Percentiles rank a stretch among this genome's conserved stretches.
These are phyloP conservation scores for Harringtonia lauricola DNA, from an alignment of 2,329 filamentous ascomycete genomes.

Conservation along the genomic window DNA sequence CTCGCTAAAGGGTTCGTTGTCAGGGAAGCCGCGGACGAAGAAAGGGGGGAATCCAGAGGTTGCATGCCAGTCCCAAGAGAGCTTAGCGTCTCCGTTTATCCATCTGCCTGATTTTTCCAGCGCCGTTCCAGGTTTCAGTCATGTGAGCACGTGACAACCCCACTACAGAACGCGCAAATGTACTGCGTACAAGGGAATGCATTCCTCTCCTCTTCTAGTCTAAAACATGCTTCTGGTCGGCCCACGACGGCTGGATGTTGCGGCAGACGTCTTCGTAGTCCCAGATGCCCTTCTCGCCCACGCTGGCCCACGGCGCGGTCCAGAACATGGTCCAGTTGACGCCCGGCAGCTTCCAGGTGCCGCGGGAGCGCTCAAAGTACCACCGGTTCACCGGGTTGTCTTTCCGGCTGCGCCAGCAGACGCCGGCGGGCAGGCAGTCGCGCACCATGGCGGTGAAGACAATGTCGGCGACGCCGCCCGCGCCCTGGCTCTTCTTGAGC, in stretches of 20 bases:
- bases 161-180: background rate
- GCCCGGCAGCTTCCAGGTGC: conserved; percentile 70
- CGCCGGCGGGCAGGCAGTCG: conserved; percentile 75
- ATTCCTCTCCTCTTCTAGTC: too few species aligned
- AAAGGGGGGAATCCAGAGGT: too few species aligned
- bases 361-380: conserved; percentile 89
- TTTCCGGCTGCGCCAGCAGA: conserved; percentile 84
- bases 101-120: background rate
- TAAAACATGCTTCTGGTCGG: conserved; percentile 45
- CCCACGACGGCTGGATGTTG: conserved; percentile 51
- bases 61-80: background rate
- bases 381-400: conserved; percentile 97
- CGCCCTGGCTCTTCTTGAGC: conserved; percentile 75
- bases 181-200: background rate
- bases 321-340: conserved; percentile 98
- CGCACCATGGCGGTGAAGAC: conserved; percentile 94
- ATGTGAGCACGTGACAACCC: too few species aligned
- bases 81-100: background rate
- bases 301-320: conserved; percentile 62
- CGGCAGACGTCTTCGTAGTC: conserved; percentile 72
- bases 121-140: background rate
- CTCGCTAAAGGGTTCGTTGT: conserved; percentile 4
- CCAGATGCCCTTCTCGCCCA: conserved; percentile 40
- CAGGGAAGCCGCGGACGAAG: conserved; percentile 2
- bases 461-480: conserved; percentile 85